phyloP scores from a whole-genome alignment of 108 stramenopile genomes.

The Hondaea fermentalgiana region DNA sequence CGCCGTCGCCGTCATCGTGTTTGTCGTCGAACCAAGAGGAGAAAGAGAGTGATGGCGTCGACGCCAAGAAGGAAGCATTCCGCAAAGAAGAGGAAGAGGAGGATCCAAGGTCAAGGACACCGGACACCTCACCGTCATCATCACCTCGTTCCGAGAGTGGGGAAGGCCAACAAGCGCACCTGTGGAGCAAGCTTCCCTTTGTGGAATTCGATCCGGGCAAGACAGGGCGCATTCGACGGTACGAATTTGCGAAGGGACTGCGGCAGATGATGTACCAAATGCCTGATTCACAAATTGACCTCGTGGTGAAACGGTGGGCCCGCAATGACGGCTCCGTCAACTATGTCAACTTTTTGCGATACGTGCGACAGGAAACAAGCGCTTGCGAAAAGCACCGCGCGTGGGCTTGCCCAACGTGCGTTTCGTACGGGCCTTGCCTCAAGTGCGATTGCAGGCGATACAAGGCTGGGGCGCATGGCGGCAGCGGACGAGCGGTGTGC shows the following conservation, averaged over 20 bases:
- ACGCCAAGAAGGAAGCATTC: background rate
- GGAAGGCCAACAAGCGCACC: background rate
- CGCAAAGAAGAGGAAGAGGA: too few species aligned
- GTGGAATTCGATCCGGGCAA: background rate
- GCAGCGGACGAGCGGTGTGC: background rate
- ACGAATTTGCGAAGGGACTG: background rate
- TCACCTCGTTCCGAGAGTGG: too few species aligned
- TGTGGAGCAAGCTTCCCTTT: slow-evolving; percentile 4
- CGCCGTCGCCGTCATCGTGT: too few species aligned
- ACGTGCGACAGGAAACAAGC: background rate
- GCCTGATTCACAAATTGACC: background rate
- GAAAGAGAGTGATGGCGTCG: background rate
- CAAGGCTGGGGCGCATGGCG: background rate
- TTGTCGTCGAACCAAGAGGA: background rate
- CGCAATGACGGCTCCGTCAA: background rate
- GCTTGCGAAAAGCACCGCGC: background rate
- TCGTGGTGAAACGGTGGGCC: background rate
- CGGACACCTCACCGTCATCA: too few species aligned
- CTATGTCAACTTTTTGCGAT: background rate
- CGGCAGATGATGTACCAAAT: background rate
- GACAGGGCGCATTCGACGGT: background rate
- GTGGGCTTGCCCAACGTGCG: background rate
- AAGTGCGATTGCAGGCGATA: background rate
- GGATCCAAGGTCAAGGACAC: too few species aligned
- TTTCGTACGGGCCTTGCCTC: background rate